Base-by-base conservation (phyloP, 306 rosid genomes). In the Casuarina glauca region DNA sequence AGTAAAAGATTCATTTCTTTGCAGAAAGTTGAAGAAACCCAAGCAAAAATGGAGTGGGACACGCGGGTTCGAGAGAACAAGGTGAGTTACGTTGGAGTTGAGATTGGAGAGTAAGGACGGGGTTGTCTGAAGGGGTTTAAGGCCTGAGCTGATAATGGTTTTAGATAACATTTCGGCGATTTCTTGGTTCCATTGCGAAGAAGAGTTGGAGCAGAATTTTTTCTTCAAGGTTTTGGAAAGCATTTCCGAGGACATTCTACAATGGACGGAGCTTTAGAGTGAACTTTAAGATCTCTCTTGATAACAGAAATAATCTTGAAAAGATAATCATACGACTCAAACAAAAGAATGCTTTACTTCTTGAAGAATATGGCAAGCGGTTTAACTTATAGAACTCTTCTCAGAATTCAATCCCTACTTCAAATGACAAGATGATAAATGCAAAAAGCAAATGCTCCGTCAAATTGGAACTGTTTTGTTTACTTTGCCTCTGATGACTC, bases 1-100 rank as follows among this genome's bases (percentile, higher is more conserved):
- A 69, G 0, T 26, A 13, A 58, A 52, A 17, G 87, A 80, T 4
- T 76, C 80, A 43, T 78, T 84, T 51, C 72, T 53, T 50, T 52
- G 73, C 50, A 94, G 89, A 73, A 82, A 86, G 61, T 85, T 84
- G 86, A 89, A 94, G 78, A 94, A 90, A 50, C 79, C 5, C 54
- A 90, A 74, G 76, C 89, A 82, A 2, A 82, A 79, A 38, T 39
- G 74, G 20, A 80, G 83, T 13, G 82, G 77, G 57, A 88, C 73
- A 53, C 16, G 36, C 7, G 96, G 89, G 86, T 92, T 45, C 10
- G 94, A 87, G 75, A 90, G 89, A 74, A 94, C 86, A 75, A 68
- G 85, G 76, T 87, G 78, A 4, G 88, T 85, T 36, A 87, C 78
- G 8, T 82, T 72, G 60, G 90, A 75, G 43, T 87, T 85, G 74